Conservation (phyloP, 2,329 filamentous ascomycete genomes). For the Thermomyces lanuginosus region DNA sequence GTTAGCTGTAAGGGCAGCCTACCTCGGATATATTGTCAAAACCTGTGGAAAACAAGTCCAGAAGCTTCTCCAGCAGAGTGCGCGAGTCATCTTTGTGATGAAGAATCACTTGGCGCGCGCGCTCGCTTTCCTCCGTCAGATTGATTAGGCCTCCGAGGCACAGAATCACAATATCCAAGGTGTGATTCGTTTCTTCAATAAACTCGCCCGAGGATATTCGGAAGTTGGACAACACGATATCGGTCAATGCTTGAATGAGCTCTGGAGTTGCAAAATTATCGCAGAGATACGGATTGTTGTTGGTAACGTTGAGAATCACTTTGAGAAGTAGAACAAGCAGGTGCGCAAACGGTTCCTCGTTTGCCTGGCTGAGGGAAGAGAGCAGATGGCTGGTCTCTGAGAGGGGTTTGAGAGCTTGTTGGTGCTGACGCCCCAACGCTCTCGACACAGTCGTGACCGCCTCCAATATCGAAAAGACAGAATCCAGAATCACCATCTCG, state of each 20-base stretch:
- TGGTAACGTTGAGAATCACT: constrained; percentile 70
- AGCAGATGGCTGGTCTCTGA: constrained; percentile 25
- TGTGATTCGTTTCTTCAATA: constrained; percentile 30
- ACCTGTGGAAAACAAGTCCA: constrained; percentile 51
- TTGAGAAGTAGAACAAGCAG: constrained; percentile 38
- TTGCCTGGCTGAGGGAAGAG: constrained; percentile 9
- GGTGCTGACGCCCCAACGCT: constrained; percentile 13
- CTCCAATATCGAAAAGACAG: constrained; percentile 23
- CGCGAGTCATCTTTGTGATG: constrained; percentile 18
- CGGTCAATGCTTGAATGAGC: constrained; percentile 22
- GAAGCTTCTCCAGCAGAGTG: constrained; percentile 41
- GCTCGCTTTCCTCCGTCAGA: constrained; percentile 59
- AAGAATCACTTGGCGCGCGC: constrained; percentile 39
- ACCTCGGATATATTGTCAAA: constrained; percentile 53
- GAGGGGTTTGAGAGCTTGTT: constrained; percentile 15
- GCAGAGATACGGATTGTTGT: constrained; percentile 57
- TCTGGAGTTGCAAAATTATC: constrained; percentile 42
- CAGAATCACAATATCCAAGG: constrained; percentile 59
- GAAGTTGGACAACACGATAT: constrained; percentile 20
- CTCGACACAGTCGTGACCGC: constrained; percentile 17
- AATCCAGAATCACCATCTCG: constrained; percentile 12
- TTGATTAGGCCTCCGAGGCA: constrained; percentile 75
- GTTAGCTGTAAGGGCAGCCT: constrained; percentile 19
- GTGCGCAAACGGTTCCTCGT: constrained; percentile 10
- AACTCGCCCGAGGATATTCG: constrained; percentile 15